These are phyloP conservation scores for Nothophoma quercina DNA, from an alignment of 2,329 filamentous ascomycete genomes.

Conservation along the genomic window DNA sequence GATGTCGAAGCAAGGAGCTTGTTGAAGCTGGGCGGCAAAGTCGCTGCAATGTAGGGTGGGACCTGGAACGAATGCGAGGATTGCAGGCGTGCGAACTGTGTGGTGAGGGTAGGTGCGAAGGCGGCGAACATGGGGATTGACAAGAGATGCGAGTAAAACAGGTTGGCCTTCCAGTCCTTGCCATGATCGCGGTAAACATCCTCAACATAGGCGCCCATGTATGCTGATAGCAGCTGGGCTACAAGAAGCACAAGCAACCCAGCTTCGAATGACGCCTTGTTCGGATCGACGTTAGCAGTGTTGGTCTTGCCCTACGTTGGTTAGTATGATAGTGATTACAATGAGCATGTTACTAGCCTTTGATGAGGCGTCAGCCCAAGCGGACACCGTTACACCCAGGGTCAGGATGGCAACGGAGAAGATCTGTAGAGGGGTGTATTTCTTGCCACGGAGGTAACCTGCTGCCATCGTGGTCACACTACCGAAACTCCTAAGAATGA, in stretches of 20 bases:
- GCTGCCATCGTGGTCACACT: constrained; percentile 95
- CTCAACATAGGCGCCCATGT: constrained; percentile 95
- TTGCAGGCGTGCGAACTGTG: constrained; percentile 70
- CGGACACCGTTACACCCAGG: constrained; percentile 83
- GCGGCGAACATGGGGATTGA: constrained; percentile 79
- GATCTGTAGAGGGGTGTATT: constrained; percentile 81
- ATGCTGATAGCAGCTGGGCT: constrained; percentile 87
- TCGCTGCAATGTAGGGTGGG: constrained; percentile 37
- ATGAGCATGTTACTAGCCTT: constrained; percentile 62
- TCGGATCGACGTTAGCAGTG: constrained; percentile 49
- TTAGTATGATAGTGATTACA: constrained; percentile 15
- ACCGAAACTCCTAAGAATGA: constrained; percentile 92
- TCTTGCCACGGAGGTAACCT: constrained; percentile 86
- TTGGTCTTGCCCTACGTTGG: constrained; percentile 52
- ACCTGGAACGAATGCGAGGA: constrained; percentile 67
- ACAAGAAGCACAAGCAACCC: constrained; percentile 85
- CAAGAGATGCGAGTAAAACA: constrained; percentile 88
- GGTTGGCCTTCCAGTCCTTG: constrained; percentile 91
- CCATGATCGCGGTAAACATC: constrained; percentile 86
- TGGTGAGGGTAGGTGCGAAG: constrained; percentile 69
- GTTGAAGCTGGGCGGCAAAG: constrained; percentile 38
- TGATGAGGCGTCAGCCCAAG: constrained; percentile 84
- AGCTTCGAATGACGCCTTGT: constrained; percentile 63
- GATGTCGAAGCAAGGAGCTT: constrained; percentile 56
- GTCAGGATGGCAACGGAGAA: constrained; percentile 84